Evolutionary conservation across 352 stramenopile species (phyloP).

Genomic region (Globisporangium yorkense): DNA sequence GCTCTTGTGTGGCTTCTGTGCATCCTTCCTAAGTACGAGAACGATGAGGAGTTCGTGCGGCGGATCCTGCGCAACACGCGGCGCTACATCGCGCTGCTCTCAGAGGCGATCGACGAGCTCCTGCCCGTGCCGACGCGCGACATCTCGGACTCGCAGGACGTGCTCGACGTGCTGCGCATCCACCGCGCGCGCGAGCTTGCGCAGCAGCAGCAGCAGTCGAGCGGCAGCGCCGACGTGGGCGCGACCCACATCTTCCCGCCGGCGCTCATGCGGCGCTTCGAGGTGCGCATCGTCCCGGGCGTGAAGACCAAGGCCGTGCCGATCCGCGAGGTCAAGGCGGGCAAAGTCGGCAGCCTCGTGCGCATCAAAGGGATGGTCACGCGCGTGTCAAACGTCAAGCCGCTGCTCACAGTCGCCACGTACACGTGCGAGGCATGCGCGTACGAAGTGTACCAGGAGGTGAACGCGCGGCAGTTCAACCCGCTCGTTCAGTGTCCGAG

Average conservation of each 20-base stretch:
- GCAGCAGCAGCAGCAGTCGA: conserved; percentile 38
- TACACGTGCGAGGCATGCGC: conserved; percentile 97
- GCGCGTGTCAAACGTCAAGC: conserved; percentile 97
- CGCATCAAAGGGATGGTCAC: conserved; percentile 98
- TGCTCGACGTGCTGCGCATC: conserved; percentile 77
- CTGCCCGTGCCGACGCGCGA: conserved; percentile 75
- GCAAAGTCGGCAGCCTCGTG: conserved; percentile 94
- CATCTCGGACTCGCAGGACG: conserved; percentile 75
- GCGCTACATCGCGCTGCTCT: conserved; percentile 87
- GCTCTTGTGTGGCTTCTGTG: not conserved
- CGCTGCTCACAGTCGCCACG: conserved; percentile 93
- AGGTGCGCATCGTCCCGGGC: conserved; percentile 73
- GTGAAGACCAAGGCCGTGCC: conserved; percentile 86
- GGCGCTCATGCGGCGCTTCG: conserved; percentile 88
- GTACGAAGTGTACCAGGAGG: conserved; percentile 97
- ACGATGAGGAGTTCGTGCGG: conserved; percentile 77
- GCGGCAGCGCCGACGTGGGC: conserved; percentile 20
- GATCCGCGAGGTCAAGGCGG: conserved; percentile 92
- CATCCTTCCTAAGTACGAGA: conserved; percentile 42
- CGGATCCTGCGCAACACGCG: conserved; percentile 84
- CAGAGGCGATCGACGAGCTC: conserved; percentile 85
- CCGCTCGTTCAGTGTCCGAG: conserved; percentile 90
- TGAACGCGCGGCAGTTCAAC: conserved; percentile 92
- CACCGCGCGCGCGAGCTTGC: conserved; percentile 72
- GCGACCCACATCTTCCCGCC: conserved; percentile 84